phyloP scores from a whole-genome alignment of 805 yeast species.

The Hanseniaspora pseudoguilliermondii region DNA sequence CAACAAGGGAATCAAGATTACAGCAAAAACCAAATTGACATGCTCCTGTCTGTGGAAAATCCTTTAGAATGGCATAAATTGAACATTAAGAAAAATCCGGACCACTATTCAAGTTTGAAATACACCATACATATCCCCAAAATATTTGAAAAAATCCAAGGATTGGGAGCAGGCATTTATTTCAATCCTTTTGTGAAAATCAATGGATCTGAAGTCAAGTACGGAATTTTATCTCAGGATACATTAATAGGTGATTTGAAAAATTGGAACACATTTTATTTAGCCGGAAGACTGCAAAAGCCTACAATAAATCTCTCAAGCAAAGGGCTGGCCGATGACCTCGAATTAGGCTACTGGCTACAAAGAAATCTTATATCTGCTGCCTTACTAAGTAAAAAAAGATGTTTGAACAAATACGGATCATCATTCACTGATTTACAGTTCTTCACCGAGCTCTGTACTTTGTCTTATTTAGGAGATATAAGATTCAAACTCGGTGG shows the following conservation, averaged over 20 bases:
- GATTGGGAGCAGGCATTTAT: slow-evolving; percentile 78
- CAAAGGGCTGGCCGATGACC: slow-evolving; percentile 33
- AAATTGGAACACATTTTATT: slow-evolving; percentile 75
- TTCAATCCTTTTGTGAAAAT: slow-evolving; percentile 80
- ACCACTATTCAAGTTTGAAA: slow-evolving; percentile 64
- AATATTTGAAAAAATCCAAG: slow-evolving; percentile 34
- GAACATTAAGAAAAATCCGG: slow-evolving; percentile 53
- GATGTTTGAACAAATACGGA: slow-evolving; percentile 26
- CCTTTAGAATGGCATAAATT: slow-evolving; percentile 64
- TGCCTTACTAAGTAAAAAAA: slow-evolving; percentile 40
- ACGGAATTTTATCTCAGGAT: slow-evolving; percentile 67
- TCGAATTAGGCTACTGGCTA: slow-evolving; percentile 51
- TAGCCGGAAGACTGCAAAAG: slow-evolving; percentile 88
- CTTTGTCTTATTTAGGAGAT: slow-evolving; percentile 80
- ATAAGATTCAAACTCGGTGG: slow-evolving; percentile 75
- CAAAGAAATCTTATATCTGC: slow-evolving; percentile 71
- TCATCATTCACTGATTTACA: slow-evolving; percentile 43
- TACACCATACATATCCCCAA: slow-evolving; percentile 32
- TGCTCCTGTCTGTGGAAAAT: slow-evolving; percentile 69
- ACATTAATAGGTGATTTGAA: slow-evolving; percentile 53
- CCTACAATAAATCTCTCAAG: slow-evolving; percentile 47
- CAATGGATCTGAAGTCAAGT: slow-evolving; percentile 52
- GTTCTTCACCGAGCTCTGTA: slow-evolving; percentile 64
- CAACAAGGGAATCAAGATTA: slow-evolving; percentile 1
- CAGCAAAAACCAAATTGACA: slow-evolving; percentile 53